Conservation (phyloP, 2,329 filamentous ascomycete genomes). For the Furcasterigmium furcatum region DNA sequence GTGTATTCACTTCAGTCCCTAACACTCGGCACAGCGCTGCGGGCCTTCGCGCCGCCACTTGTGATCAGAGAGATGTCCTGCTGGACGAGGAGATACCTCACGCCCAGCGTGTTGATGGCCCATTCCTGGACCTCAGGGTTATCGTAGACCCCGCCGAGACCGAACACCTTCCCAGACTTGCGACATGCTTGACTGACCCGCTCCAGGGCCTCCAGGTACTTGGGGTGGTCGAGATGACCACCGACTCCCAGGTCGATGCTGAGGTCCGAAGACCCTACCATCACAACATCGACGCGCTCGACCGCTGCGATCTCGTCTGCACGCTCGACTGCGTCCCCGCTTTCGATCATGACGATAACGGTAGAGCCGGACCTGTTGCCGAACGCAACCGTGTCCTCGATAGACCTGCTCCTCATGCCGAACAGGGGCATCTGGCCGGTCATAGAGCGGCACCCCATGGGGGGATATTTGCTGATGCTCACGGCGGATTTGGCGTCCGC, state of each 20-base stretch:
- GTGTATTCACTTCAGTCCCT: no score
- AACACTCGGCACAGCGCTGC: no score
- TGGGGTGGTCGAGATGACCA: neutral
- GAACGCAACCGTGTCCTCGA: conserved; percentile 1
- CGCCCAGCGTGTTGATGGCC: conserved; percentile 3
- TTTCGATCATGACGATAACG: conserved; percentile 5
- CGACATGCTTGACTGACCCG: conserved; percentile 1
- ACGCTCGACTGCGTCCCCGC: neutral
- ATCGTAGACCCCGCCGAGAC: conserved; percentile 4
- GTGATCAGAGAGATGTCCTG: conserved; percentile 1
- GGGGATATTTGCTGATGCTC: conserved; percentile 16
- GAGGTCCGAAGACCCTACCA: conserved; percentile 5
- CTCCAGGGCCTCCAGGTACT: neutral
- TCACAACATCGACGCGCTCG: neutral
- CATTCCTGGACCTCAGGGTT: neutral
- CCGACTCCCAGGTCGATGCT: neutral
- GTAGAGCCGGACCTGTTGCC: conserved; percentile 1
- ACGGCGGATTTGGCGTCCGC: conserved; percentile 17
- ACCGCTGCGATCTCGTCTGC: conserved; percentile 5
- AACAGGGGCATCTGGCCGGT: conserved; percentile 17
- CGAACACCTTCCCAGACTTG: conserved; percentile 1
- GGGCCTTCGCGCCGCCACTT: no score
- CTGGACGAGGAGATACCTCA: conserved; percentile 2
- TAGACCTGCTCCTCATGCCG: conserved; percentile 6
- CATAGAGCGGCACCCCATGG: conserved; percentile 16